A percentile compares a stretch with the other conserved stretches of the same genome.
phyloP scores from a whole-genome alignment of 768 basidiomycete species.

The Cantharellus cinnabarinus region DNA sequence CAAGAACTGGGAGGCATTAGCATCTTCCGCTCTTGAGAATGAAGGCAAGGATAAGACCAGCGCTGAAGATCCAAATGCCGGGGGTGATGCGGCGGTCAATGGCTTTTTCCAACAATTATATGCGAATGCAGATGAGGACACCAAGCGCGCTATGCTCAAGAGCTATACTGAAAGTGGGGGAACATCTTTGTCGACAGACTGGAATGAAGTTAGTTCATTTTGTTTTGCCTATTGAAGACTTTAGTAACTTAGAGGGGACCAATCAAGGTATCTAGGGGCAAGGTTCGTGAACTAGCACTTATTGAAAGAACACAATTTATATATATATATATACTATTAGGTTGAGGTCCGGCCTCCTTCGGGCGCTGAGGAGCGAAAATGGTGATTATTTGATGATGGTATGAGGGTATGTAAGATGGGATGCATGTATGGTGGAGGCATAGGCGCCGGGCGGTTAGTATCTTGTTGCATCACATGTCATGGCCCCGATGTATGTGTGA shows the following conservation, averaged over 20 bases:
- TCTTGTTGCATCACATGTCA: not conserved
- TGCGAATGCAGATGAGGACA: slow-evolving; percentile 76
- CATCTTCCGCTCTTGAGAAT: slow-evolving; percentile 36
- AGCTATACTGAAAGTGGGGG: slow-evolving; percentile 89
- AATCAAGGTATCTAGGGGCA: too few relatives aligned
- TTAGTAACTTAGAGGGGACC: too few relatives aligned
- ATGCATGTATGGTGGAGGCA: too few relatives aligned
- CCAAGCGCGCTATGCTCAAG: slow-evolving; percentile 92
- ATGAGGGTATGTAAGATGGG: not conserved
- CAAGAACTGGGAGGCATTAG: slow-evolving; percentile 87
- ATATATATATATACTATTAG: slow-evolving; percentile 1
- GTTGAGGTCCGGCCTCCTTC: slow-evolving; percentile 68
- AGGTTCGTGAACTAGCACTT: not conserved
- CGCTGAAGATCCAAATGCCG: slow-evolving; percentile 72
- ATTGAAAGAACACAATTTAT: not conserved
- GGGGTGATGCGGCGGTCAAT: slow-evolving; percentile 75
- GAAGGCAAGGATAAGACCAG: slow-evolving; percentile 45
- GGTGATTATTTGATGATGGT: slow-evolving; percentile 11
- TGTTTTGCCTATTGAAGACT: too few relatives aligned
- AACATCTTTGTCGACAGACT: slow-evolving; percentile 88
- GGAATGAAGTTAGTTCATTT: slow-evolving; percentile 50
- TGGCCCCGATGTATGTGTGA: not conserved
- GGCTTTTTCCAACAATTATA: slow-evolving; percentile 84
- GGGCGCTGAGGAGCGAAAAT: slow-evolving; percentile 71
- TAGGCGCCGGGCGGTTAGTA: too few relatives aligned